phyloP scores from a whole-genome alignment of 208 protist species.

The Phytomonas francai region DNA sequence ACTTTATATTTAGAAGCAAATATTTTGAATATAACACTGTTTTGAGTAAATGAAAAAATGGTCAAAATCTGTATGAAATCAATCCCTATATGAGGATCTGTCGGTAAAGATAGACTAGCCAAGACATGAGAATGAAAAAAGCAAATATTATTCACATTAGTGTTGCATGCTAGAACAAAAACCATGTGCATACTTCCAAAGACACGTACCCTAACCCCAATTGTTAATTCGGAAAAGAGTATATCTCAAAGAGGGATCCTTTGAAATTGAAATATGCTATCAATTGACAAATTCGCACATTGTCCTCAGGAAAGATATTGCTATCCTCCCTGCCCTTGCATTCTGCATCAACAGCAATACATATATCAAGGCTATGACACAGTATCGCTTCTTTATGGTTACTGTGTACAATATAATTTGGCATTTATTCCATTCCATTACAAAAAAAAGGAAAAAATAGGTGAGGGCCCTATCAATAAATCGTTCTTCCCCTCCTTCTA shows the following conservation, averaged over 20 bases:
- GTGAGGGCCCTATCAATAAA: neutral
- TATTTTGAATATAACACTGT: neutral
- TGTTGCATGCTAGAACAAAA: neutral
- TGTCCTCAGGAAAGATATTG: neutral
- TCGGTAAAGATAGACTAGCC: neutral
- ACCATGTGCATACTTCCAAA: neutral
- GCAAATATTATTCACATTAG: constrained; percentile 4
- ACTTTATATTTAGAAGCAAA: neutral
- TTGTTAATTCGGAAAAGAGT: neutral
- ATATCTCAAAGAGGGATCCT: neutral
- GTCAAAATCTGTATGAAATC: neutral
- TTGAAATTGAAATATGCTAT: neutral
- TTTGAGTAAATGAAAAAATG: neutral
- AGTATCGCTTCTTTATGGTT: neutral
- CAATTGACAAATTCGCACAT: neutral
- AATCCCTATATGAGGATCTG: neutral
- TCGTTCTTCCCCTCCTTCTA: neutral
- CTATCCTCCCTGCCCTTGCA: neutral
- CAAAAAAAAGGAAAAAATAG: no score
- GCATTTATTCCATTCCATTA: neutral
- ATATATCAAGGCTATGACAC: neutral
- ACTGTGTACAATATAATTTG: neutral
- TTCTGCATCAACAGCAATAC: neutral
- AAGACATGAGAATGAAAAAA: constrained; percentile 7
- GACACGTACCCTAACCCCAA: neutral